Evolutionary conservation across 208 protist genomes (phyloP), one percentile per base, ranked within the genome.

Genomic region (Crithidia thermophila): DNA sequence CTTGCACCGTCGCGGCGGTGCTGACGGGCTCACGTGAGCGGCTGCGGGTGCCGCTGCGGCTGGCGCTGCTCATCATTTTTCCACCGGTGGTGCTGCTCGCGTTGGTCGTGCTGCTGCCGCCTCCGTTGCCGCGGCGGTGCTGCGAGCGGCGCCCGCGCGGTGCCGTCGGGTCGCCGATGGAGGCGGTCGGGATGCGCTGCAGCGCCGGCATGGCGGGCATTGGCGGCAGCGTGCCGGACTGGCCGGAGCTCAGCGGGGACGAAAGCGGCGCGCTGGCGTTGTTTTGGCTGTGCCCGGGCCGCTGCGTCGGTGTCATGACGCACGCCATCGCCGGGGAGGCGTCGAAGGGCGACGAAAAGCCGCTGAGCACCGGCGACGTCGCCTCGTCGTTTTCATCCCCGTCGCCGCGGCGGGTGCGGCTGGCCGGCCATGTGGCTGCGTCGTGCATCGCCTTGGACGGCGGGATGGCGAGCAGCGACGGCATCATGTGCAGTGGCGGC

Each of bases 341-440:
- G 53, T 59, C 53, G 21, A 59, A 59, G 37, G 53, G 53, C 1
- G 53, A 59, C 7, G 36, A n/a, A 10, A 59, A 59, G 36, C 13
- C 37, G 37, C 36, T 46, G 28, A 5, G 16, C 10, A 46, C 13
- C 2, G 2, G 16, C 4, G 28, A 43, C 51, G 20, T 4, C 18
- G 51, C 18, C 6, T 33, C 28, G 27, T 2, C 16, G 9, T 53
- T 21, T 9, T 53, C 49, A 33, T 37, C 23, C 2, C 14, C 20
- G 3, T 57, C 20, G 28, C 7, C 28, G 6, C n/a, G n/a, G n/a
- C n/a, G n/a, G n/a, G n/a, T n/a, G n/a, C n/a, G n/a, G n/a, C n/a
- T n/a, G n/a, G n/a, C n/a, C n/a, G n/a, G n/a, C n/a, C n/a, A n/a
- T 21, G 27, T 28, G 4, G 23, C 49, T 37, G 23, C 49, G 8